Evolutionary conservation across 306 rosid genomes (phyloP).

Genomic region (peach (Prunus persica)): Prunus_persica_NCBIv2 NC_034012.1:8237001-8237500

Average conservation of each 20-base stretch:
- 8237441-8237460: too few species aligned
- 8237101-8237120: slow-evolving; percentile 13
- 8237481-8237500: background rate
- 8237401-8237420: too few species aligned
- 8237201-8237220: background rate
- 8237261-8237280: background rate
- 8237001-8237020: slow-evolving; percentile 1
- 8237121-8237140: slow-evolving; percentile 10
- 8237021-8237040: background rate
- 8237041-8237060: slow-evolving; percentile 14
- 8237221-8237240: background rate
- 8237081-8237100: slow-evolving; percentile 12
- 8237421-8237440: too few species aligned
- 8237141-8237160: slow-evolving; percentile 7
- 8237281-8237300: background rate
- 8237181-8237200: background rate
- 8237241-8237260: background rate
- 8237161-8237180: slow-evolving; percentile 12
- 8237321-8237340: background rate
- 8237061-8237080: slow-evolving; percentile 13
- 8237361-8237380: too few species aligned
- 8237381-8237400: too few species aligned
- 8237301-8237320: background rate
- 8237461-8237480: too few species aligned
- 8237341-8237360: too few species aligned